Evolutionary conservation across 371 early-diverging fungal genomes (phyloP).

Genomic region (Mucor circinelloides): DNA sequence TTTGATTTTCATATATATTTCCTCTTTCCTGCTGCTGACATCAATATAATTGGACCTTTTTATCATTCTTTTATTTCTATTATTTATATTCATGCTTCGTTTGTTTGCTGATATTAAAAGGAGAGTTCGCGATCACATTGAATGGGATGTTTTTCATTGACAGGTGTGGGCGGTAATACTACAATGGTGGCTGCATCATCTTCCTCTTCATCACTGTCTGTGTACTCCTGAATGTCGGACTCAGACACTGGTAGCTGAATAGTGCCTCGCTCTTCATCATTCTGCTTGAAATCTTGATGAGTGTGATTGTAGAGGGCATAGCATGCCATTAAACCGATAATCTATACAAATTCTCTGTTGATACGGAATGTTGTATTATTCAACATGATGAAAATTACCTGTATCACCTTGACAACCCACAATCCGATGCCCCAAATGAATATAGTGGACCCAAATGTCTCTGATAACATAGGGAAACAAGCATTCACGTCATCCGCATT

Average conservation of each 20-base stretch:
- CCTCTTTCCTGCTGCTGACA: neutral
- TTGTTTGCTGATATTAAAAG: neutral
- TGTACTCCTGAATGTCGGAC: neutral
- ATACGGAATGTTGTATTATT: neutral
- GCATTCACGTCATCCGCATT: neutral
- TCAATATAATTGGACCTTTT: neutral
- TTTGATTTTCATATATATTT: neutral
- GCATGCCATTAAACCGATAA: conserved; percentile 7
- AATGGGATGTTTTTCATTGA: neutral
- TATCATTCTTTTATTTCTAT: neutral
- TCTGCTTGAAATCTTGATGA: neutral
- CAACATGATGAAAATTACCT: neutral
- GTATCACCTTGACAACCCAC: conserved; percentile 11
- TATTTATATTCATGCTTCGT: neutral
- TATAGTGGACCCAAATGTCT: conserved; percentile 4
- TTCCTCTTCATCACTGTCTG: neutral
- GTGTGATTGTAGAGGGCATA: conserved; percentile 6
- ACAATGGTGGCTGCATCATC: neutral
- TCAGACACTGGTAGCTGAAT: neutral
- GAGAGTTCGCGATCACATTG: neutral
- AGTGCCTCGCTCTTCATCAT: neutral
- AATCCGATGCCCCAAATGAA: conserved; percentile 12
- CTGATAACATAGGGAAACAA: conserved; percentile 8
- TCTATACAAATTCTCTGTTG: neutral
- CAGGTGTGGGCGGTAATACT: neutral